Evolutionary conservation across 306 rosid genomes (phyloP), one percentile per base, ranked within the genome.

Genomic region (Acacia crassicarpa): DNA sequence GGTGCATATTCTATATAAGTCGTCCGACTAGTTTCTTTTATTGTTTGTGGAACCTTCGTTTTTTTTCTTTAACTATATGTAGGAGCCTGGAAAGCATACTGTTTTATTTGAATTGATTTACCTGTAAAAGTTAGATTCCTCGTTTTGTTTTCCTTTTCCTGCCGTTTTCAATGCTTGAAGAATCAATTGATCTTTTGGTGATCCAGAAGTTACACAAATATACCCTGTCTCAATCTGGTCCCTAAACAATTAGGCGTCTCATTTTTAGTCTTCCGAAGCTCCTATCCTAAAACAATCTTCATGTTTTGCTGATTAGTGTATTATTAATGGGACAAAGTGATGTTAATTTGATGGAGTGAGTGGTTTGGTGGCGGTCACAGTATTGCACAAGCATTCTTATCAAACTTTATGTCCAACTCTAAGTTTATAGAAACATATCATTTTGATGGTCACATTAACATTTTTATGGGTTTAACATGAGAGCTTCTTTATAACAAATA

Each of bases 1-100:
- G 51, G 67, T 78, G 67, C 77, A 74, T 48, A 1, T 84, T 81
- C 68, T 27, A 17, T 27, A 14, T 53, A 48, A 38, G 13, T 40
- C 38, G 27, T 54, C 43, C 70, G 43, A 53, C 16, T 3, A 62
- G 58, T 44, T 78, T 84, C 58, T 44, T 22, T 71, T 23, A 71
- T 45, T 71, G 12, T 70, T 35, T 13, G 35, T 44, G 49, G 56
- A 70, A 43, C 17, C 20, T 13, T 70, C 2, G 7, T 67, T 5
- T 69, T 4, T 40, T 12, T 44, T 20, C 8, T 1, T 70, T 22
- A 11, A 35, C 46, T 35, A 6, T 20, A 11, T 56, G 20, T 67
- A 8, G 74, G 1, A 1, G 27, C 27, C 22, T 43, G 63, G 65
- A 53, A 54, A 27, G 61, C 70, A 41, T 51, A 49, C 17, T 17